These are phyloP conservation scores for Huntiella savannae DNA, from an alignment of 2,329 filamentous ascomycete genomes.

Conservation along the genomic window DNA sequence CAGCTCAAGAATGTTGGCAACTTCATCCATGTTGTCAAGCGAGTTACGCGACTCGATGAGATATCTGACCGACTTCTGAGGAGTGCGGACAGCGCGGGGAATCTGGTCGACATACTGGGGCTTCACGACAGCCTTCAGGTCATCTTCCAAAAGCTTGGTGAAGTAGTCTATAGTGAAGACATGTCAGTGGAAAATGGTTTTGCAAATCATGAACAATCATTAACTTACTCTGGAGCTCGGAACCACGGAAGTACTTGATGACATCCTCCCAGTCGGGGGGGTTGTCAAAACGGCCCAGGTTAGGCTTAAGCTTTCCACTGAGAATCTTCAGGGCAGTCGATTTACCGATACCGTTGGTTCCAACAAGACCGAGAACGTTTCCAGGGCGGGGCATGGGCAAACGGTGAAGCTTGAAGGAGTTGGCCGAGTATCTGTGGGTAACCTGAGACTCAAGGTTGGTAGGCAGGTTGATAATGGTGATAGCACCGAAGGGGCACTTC, in stretches of 20 bases:
- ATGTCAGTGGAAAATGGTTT: conserved; percentile 1
- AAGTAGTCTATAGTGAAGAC: conserved; percentile 53
- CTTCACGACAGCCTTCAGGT: conserved; percentile 95
- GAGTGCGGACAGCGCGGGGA: conserved; percentile 70
- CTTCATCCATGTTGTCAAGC: conserved; percentile 63
- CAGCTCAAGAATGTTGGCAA: conserved; percentile 69
- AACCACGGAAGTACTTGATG: conserved; percentile 93
- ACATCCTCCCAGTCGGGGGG: conserved; percentile 99
- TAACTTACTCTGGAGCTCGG: conserved; percentile 76
- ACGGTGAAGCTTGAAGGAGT: conserved; percentile 98
- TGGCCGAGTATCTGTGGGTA: conserved; percentile 95
- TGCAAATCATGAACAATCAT: no score
- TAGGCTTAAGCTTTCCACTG: conserved; percentile 95
- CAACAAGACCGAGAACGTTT: conserved; percentile 87
- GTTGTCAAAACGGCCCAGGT: conserved; percentile 85
- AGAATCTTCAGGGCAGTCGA: conserved; percentile 98
- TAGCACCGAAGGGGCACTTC: conserved; percentile 96
- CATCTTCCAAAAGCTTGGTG: conserved; percentile 90
- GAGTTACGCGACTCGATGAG: conserved; percentile 61
- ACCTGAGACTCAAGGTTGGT: conserved; percentile 98
- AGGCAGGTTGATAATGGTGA: conserved; percentile 99
- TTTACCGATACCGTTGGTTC: conserved; percentile 99
- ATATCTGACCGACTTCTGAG: conserved; percentile 59
- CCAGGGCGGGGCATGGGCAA: conserved; percentile 89
- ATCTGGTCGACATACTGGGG: conserved; percentile 99